These are phyloP conservation scores for Pseudofabraea citricarpa DNA, from an alignment of 2,329 filamentous ascomycete genomes.

Conservation along the genomic window DNA sequence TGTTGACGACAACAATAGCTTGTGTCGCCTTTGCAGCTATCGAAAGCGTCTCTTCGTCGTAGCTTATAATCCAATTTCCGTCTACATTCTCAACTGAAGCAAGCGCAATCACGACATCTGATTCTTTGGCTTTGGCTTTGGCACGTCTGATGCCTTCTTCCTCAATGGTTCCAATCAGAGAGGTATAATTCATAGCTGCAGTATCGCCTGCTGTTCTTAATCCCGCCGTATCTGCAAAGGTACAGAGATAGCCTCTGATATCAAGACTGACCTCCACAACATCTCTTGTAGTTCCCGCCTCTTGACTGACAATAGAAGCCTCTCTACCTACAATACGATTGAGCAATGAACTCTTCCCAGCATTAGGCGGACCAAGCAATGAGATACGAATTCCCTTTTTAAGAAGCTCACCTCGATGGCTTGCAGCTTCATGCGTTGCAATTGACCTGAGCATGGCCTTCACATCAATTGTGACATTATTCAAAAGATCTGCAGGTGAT, in stretches of 20 bases:
- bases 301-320: slow-evolving; percentile 88
- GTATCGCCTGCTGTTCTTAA: slow-evolving; percentile 48
- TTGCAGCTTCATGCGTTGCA: slow-evolving; percentile 66
- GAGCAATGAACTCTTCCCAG: slow-evolving; percentile 89
- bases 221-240: slow-evolving; percentile 93
- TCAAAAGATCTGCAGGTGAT: slow-evolving; percentile 66
- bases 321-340: slow-evolving; percentile 87
- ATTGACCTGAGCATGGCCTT: slow-evolving; percentile 57
- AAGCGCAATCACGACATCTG: slow-evolving; percentile 80
- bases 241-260: slow-evolving; percentile 82
- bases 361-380: slow-evolving; percentile 86
- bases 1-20: slow-evolving; percentile 57
- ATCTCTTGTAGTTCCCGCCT: slow-evolving; percentile 91
- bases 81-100: slow-evolving; percentile 61
- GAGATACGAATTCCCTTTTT: slow-evolving; percentile 82
- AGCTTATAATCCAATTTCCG: slow-evolving; percentile 39
- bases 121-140: slow-evolving; percentile 72
- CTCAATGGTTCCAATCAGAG: slow-evolving; percentile 67
- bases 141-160: slow-evolving; percentile 87
- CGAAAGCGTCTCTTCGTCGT: slow-evolving; percentile 50
- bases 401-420: slow-evolving; percentile 76
- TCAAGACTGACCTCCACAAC: slow-evolving; percentile 90
- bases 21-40: slow-evolving; percentile 45
- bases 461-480: slow-evolving; percentile 64
- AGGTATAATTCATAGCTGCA: slow-evolving; percentile 6